These are phyloP conservation scores for Trametes elegans DNA, from an alignment of 768 basidiomycete species.

Conservation along the genomic window DNA sequence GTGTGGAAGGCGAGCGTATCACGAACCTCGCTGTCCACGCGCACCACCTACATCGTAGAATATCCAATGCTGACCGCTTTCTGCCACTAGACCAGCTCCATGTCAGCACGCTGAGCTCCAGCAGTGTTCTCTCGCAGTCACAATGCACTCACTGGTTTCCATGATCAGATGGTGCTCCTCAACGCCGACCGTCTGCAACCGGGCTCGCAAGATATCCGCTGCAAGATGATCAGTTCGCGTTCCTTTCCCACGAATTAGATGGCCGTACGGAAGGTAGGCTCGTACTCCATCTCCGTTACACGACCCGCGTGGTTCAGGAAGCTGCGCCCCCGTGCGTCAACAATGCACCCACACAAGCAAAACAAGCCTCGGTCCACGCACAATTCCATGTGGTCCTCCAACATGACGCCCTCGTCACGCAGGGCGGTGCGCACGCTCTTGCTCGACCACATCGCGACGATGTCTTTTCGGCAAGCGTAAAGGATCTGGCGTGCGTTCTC, in stretches of 20 bases:
- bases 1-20: background rate
- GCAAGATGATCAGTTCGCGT: background rate
- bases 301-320: conserved; percentile 57
- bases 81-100: conserved; percentile 7
- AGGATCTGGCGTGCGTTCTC: conserved; percentile 45
- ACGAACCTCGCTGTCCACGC: conserved; percentile 52
- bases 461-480: conserved; percentile 53
- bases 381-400: conserved; percentile 64
- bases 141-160: conserved; percentile 37
- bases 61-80: conserved; percentile 48
- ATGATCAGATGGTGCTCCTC: conserved; percentile 59
- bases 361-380: conserved; percentile 36
- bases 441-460: conserved; percentile 53
- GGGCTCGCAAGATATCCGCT: conserved; percentile 65
- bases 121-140: background rate
- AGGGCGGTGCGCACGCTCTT: conserved; percentile 43
- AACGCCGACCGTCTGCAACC: conserved; percentile 61
- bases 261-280: conserved; percentile 48
- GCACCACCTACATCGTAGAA: conserved; percentile 70
- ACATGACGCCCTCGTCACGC: conserved; percentile 39
- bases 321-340: conserved; percentile 31
- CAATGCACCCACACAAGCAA: background rate
- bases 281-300: conserved; percentile 48
- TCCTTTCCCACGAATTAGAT: background rate
- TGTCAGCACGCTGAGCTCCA: background rate